A percentile compares a stretch with the other conserved stretches of the same genome.
phyloP scores from a whole-genome alignment of 2,329 filamentous ascomycete genomes.

The Parasarocladium wereldwijsianum region DNA sequence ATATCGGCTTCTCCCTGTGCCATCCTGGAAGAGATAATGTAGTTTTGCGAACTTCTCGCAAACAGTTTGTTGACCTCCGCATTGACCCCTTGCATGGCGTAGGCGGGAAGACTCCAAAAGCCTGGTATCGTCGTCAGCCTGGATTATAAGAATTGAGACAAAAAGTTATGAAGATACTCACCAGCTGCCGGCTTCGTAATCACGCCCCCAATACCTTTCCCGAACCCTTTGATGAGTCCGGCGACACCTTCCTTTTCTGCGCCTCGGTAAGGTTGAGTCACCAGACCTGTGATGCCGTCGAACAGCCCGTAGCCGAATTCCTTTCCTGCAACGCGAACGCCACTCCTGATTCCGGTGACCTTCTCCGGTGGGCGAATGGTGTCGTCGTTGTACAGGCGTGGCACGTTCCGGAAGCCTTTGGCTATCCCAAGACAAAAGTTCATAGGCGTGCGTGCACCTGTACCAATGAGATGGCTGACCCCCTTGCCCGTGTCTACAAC shows the following conservation, averaged over 20 bases:
- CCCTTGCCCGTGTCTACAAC: slow-evolving; percentile 52
- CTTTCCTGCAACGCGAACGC: slow-evolving; percentile 63
- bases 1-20: slow-evolving; percentile 60
- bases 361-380: slow-evolving; percentile 66
- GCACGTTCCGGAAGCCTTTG: slow-evolving; percentile 78
- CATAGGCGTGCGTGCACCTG: slow-evolving; percentile 68
- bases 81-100: slow-evolving; percentile 70
- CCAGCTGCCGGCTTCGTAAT: slow-evolving; percentile 71
- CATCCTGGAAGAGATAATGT: slow-evolving; percentile 64
- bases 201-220: slow-evolving; percentile 69
- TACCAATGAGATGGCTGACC: slow-evolving; percentile 55
- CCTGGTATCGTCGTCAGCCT: slow-evolving; percentile 18
- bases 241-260: slow-evolving; percentile 29
- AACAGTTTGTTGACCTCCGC: slow-evolving; percentile 61
- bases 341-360: slow-evolving; percentile 63
- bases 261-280: slow-evolving; percentile 60
- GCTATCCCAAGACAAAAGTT: slow-evolving; percentile 73
- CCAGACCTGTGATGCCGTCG: slow-evolving; percentile 67
- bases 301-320: slow-evolving; percentile 66
- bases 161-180: slow-evolving; percentile 25
- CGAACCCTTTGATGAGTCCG: slow-evolving; percentile 66
- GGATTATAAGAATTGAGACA: background rate
- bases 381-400: slow-evolving; percentile 71
- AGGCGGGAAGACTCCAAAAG: slow-evolving; percentile 60
- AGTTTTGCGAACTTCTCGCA: slow-evolving; percentile 58